A percentile compares a stretch with the other conserved stretches of the same genome.
These are phyloP conservation scores for Candida takata DNA, from an alignment of 805 yeast genomes.

Conservation along the genomic window DNA sequence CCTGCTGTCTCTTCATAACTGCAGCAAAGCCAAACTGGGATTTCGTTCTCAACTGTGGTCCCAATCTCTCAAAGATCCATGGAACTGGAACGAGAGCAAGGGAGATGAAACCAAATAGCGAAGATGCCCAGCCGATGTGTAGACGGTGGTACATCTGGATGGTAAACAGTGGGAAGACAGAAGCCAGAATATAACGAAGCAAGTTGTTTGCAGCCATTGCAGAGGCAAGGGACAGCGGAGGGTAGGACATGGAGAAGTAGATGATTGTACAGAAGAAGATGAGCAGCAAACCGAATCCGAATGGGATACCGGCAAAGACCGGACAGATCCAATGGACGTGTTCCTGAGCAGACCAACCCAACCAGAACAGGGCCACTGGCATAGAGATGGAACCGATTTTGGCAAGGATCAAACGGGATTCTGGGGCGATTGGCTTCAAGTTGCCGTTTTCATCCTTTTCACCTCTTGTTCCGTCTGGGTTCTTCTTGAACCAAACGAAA, in stretches of 20 bases:
- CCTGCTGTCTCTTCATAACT: conserved; percentile 31
- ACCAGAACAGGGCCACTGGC: conserved; percentile 70
- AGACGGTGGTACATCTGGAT: conserved; percentile 73
- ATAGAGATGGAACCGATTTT: conserved; percentile 61
- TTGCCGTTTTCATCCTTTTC: conserved; percentile 42
- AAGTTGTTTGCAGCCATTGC: conserved; percentile 86
- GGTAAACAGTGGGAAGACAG: conserved; percentile 80
- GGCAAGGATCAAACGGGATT: conserved; percentile 50
- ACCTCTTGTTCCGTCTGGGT: conserved; percentile 59
- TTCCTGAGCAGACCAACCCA: conserved; percentile 65
- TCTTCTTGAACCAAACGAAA: conserved; percentile 42
- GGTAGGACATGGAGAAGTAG: conserved; percentile 65
- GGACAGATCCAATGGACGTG: conserved; percentile 74
- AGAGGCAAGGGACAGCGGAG: conserved; percentile 75
- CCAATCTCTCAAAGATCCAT: conserved; percentile 56
- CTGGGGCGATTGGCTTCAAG: conserved; percentile 49
- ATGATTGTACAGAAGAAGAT: conserved; percentile 64
- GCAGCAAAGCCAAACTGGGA: conserved; percentile 60
- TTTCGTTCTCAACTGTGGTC: conserved; percentile 45
- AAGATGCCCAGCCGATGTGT: conserved; percentile 74
- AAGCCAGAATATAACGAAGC: conserved; percentile 65
- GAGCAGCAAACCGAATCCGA: conserved; percentile 68
- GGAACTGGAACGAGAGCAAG: conserved; percentile 71
- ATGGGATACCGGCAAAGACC: conserved; percentile 66
- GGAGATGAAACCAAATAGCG: conserved; percentile 56